Conservation (phyloP, 2,329 filamentous ascomycete species). For the Pseudogymnoascus sp. region DNA sequence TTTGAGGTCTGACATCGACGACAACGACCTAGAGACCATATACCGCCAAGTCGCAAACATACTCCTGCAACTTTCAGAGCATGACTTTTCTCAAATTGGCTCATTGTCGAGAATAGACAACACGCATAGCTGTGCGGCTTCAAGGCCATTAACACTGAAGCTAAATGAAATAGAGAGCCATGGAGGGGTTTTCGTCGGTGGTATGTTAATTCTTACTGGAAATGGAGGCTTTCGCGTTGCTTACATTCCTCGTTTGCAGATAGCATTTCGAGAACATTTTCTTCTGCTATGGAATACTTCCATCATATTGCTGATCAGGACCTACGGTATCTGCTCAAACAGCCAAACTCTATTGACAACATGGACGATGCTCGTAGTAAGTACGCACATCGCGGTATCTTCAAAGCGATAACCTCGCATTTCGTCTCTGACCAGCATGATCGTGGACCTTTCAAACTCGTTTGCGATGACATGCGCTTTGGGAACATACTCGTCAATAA, state of each 20-base stretch:
- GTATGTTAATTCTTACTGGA: neutral
- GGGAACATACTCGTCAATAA: constrained; percentile 31
- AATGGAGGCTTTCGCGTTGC: neutral
- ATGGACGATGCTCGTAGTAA: constrained; percentile 24
- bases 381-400: constrained; percentile 24
- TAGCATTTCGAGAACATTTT: constrained; percentile 19
- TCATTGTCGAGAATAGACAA: constrained; percentile 8
- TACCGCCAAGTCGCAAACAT: constrained; percentile 15
- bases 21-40: constrained; percentile 12
- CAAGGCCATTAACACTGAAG: neutral
- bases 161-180: neutral
- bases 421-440: constrained; percentile 19
- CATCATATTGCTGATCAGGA: constrained; percentile 27
- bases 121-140: neutral
- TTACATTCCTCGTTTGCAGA: constrained; percentile 3
- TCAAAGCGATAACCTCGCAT: constrained; percentile 23
- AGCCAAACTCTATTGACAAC: constrained; percentile 28
- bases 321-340: constrained; percentile 28
- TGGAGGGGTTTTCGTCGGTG: neutral
- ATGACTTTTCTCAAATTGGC: constrained; percentile 14
- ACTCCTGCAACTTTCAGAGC: constrained; percentile 14
- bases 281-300: constrained; percentile 28
- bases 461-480: constrained; percentile 31
- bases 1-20: constrained; percentile 15
- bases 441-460: constrained; percentile 28